Evolutionary conservation across 345 rosid genomes (phyloP), one percentile per base, ranked within the genome.

Genomic region (Dimocarpus longan): DNA sequence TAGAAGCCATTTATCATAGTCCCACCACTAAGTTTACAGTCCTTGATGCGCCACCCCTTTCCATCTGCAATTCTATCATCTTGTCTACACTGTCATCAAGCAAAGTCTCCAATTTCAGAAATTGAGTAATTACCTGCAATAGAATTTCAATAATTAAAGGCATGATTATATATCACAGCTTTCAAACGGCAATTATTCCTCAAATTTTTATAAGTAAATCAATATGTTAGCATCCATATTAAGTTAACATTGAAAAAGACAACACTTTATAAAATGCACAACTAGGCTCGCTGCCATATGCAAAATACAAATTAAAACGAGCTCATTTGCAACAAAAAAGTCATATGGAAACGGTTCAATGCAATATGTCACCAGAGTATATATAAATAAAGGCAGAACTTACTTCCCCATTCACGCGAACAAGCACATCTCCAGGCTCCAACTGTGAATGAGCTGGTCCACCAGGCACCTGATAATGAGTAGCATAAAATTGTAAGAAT

Each of bases 371-470:
- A 62, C 39, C 7, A 52, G 68, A 60, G 10, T 26, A 5, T 21
- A 21, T 42, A 15, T 0, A 5, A 56, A 28, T 60, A 32, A 32
- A 32, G 32, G 28, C 21, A 37, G 71, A 67, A 88, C 95, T 89
- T 82, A 95, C 99, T 74, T 89, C 92, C 74, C 95, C 92, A 79
- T 95, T 95, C 84, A 93, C 89, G 75, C 87, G 90, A 77, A 95
- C 89, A 84, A 95, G 98, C 75, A 95, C 93, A 89, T 93, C 99
- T 67, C 99, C 99, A 16, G 98, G 89, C 89, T 92, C 98, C 87
- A 95, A 85, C 57, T 83, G 88, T 73, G 82, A 90, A 84, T 92
- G 88, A 59, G 97, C 96, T 74, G 98, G 98, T 79, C 99, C 98
- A 79, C 92, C 94, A 40, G 98, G 99, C 79, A 91, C 99, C 99